Conservation (phyloP, 495 filamentous ascomycete species). For the Bacidia gigantensis region DNA sequence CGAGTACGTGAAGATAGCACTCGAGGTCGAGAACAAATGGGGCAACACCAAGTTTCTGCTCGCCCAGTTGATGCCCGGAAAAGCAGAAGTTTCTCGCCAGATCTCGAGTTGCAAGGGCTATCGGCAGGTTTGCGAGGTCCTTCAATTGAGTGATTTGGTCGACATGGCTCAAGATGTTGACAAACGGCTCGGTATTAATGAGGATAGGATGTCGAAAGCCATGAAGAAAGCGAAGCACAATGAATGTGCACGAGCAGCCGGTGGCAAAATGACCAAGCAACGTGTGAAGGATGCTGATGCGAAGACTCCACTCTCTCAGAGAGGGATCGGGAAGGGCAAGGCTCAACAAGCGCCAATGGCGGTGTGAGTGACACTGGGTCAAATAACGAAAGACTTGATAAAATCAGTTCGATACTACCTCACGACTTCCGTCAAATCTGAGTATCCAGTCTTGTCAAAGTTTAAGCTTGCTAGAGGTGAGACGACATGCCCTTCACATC, state of each 20-base stretch:
- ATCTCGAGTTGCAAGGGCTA: slow-evolving; percentile 51
- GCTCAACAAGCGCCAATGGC: slow-evolving; percentile 2
- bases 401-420: no score
- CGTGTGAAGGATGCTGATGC: slow-evolving; percentile 14
- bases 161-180: slow-evolving; percentile 49
- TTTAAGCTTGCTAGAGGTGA: no score
- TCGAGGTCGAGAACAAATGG: slow-evolving; percentile 71
- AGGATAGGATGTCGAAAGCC: slow-evolving; percentile 33
- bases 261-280: slow-evolving; percentile 21
- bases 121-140: slow-evolving; percentile 41
- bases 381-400: background rate
- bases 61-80: slow-evolving; percentile 73
- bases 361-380: slow-evolving; percentile 10
- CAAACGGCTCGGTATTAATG: slow-evolving; percentile 41
- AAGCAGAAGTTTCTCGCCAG: slow-evolving; percentile 40
- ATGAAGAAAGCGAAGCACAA: slow-evolving; percentile 37
- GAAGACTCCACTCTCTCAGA: slow-evolving; percentile 23
- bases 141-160: slow-evolving; percentile 48
- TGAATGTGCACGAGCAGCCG: slow-evolving; percentile 28
- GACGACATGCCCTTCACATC: no score
- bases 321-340: slow-evolving; percentile 10
- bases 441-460: no score
- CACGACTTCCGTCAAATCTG: no score
- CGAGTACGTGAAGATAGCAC: slow-evolving; percentile 53
- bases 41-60: slow-evolving; percentile 87